Evolutionary conservation across 2,329 filamentous ascomycete genomes (phyloP).

Genomic region (Diaporthe australafricana): DNA sequence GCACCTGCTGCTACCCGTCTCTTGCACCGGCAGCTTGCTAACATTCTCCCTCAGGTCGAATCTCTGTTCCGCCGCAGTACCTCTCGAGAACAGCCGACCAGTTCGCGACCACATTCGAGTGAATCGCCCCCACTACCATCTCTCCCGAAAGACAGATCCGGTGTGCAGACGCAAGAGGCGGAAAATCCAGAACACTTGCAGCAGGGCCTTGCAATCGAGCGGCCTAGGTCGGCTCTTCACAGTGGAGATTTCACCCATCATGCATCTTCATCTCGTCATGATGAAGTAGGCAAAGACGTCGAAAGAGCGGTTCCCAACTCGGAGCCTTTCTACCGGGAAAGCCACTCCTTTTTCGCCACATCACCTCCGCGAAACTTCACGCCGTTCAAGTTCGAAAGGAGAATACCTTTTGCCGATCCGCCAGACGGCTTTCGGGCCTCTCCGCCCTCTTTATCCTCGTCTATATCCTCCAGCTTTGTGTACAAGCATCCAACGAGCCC

Average conservation of each 20-base stretch:
- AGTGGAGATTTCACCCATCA: conserved; percentile 73
- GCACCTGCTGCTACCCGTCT: background rate
- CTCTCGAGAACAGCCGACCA: conserved; percentile 51
- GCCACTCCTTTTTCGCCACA: conserved; percentile 62
- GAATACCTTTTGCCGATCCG: conserved; percentile 35
- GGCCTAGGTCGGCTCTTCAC: conserved; percentile 82
- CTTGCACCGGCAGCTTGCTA: conserved; percentile 2
- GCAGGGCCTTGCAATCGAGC: conserved; percentile 76
- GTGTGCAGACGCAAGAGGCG: conserved; percentile 44
- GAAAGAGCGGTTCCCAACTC: conserved; percentile 22
- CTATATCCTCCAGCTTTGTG: conserved; percentile 82
- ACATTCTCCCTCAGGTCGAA: conserved; percentile 50
- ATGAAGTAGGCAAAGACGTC: conserved; percentile 39
- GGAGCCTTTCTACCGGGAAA: conserved; percentile 35
- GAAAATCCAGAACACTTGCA: conserved; percentile 57
- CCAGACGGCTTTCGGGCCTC: conserved; percentile 55
- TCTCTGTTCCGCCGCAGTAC: conserved; percentile 51
- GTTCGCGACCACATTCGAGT: conserved; percentile 49
- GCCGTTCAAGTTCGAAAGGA: conserved; percentile 57
- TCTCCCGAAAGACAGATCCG: conserved; percentile 59
- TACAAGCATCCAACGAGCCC: conserved; percentile 93
- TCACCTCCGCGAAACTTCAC: conserved; percentile 66
- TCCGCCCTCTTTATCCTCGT: conserved; percentile 75
- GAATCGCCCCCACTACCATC: conserved; percentile 55
- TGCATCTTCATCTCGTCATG: conserved; percentile 41